Percentiles rank a stretch among this genome's conserved stretches.
Evolutionary conservation across 2,329 filamentous ascomycete species (phyloP).

Genomic region (Neofusicoccum kwambonambiense): DNA sequence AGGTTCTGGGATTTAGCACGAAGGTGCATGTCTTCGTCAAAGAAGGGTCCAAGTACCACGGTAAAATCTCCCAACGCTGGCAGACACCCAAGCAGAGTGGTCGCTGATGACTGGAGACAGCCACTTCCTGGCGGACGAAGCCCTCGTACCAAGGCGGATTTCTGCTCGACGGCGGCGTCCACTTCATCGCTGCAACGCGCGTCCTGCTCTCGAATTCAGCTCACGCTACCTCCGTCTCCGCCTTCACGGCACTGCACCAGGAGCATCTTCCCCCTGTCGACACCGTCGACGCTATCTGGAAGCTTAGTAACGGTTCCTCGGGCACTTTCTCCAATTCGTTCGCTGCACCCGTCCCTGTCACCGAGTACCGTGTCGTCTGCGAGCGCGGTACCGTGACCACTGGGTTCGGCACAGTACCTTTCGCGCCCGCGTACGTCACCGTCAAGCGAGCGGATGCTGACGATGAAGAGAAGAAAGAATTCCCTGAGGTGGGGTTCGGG

Average conservation of each 20-base stretch:
- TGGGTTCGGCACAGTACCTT: conserved; percentile 36
- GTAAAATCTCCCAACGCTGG: not conserved
- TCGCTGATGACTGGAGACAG: conserved; percentile 22
- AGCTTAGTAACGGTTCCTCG: conserved; percentile 53
- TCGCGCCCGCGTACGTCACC: conserved; percentile 26
- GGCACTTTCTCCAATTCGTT: conserved; percentile 60
- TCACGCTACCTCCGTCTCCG: conserved; percentile 49
- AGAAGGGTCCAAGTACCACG: conserved; percentile 54
- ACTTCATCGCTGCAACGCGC: conserved; percentile 64
- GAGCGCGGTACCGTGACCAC: conserved; percentile 58
- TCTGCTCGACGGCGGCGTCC: conserved; percentile 73
- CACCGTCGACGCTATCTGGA: conserved; percentile 55
- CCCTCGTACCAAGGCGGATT: conserved; percentile 75
- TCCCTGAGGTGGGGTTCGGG: conserved; percentile 50
- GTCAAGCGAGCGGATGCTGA: conserved; percentile 32
- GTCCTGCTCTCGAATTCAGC: conserved; percentile 50
- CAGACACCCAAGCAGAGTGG: no score
- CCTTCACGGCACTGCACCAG: conserved; percentile 56
- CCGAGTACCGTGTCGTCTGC: conserved; percentile 58
- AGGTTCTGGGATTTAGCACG: conserved; percentile 55
- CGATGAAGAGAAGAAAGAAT: conserved; percentile 34
- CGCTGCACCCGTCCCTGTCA: conserved; percentile 54
- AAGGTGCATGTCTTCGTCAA: conserved; percentile 47
- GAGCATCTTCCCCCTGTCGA: conserved; percentile 64
- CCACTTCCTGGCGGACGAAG: conserved; percentile 63